Evolutionary conservation across 2,329 filamentous ascomycete species (phyloP), one percentile per base, ranked within the genome.

Genomic region (Phaeophleospora eucalypticola): DNA sequence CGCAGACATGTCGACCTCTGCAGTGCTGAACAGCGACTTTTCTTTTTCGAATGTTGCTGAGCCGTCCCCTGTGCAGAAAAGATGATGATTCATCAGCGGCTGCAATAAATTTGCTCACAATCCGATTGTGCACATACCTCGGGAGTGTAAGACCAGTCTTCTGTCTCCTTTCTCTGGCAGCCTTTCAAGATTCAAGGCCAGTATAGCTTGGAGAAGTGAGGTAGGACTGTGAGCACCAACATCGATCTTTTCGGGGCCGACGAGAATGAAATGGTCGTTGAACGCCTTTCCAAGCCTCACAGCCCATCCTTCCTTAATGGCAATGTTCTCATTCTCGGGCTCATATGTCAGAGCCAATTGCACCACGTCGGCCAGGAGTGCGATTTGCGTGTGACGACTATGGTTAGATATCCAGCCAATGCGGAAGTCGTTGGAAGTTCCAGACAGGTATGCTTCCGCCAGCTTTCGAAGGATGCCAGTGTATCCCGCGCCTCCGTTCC

Each of bases 341-440:
- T 60, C 58, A 29, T 60, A 60, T 1, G 58, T 61, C 41, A 61
- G 41, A 4, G 58, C 58, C 1, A 58, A 36, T 27, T 61, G 53
- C 17, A 59, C 52, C 1, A 56, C 32, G 35, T 56, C 52, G 12
- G 50, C 54, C 3, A 61, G 42, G 6, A 61, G 37, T 4, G 57
- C 58, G 6, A 59, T 46, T 21, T 58, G 58, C 10, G 51, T 51
- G 17, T 61, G 51, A 2, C 58, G 53, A 16, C 49, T 55, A 27
- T 59, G 57, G 45, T 61, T 60, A 3, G 45, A 21, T 0, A 59
- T 45, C 57, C 57, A 59, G 4, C 46, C 56, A 4, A 61, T 57
- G 1, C 52, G 44, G 36, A 58, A 57, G 2, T 45, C 29, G 17
- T 43, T 39, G 10, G 48, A 47, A 32, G 40, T 14, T 14, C 46